Evolutionary conservation across 2,329 filamentous ascomycete species (phyloP).

Genomic region (Myriosclerotinia scirpicola): DNA sequence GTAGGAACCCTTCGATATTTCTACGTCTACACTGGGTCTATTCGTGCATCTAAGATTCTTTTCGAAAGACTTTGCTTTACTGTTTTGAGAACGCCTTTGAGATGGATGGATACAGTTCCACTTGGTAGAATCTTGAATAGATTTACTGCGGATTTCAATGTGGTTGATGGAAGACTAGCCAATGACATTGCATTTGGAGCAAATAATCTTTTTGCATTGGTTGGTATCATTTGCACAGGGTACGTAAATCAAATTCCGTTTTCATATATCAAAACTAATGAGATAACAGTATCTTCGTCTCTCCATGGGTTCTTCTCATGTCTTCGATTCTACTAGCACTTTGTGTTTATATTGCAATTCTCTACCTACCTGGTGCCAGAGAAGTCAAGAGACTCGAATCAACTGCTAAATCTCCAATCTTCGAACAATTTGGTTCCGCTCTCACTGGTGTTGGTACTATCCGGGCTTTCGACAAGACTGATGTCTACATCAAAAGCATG

Average conservation of each 20-base stretch:
- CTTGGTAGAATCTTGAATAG: conserved; percentile 75
- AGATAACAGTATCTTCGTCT: conserved; percentile 57
- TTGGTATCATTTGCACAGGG: conserved; percentile 66
- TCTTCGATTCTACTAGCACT: conserved; percentile 58
- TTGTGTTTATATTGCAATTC: conserved; percentile 57
- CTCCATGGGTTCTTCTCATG: conserved; percentile 63
- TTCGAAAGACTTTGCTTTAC: conserved; percentile 67
- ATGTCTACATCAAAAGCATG: conserved; percentile 69
- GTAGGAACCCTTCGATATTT: conserved; percentile 63
- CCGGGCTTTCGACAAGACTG: conserved; percentile 68
- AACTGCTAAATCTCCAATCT: conserved; percentile 74
- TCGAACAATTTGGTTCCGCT: conserved; percentile 74
- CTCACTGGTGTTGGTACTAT: conserved; percentile 74
- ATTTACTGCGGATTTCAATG: conserved; percentile 75
- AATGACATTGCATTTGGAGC: conserved; percentile 61
- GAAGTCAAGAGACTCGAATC: conserved; percentile 78
- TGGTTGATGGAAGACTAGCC: conserved; percentile 67
- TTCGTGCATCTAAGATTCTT: conserved; percentile 66
- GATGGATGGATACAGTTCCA: conserved; percentile 79
- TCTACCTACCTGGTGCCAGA: conserved; percentile 69
- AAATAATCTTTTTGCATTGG: conserved; percentile 59
- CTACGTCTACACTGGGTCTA: conserved; percentile 62
- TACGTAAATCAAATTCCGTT: conserved; percentile 35
- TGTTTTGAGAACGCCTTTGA: conserved; percentile 69
- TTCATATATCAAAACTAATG: conserved; percentile 47